These are phyloP conservation scores for Hirschioporus abietinus DNA, from an alignment of 768 basidiomycete species.

Conservation along the genomic window DNA sequence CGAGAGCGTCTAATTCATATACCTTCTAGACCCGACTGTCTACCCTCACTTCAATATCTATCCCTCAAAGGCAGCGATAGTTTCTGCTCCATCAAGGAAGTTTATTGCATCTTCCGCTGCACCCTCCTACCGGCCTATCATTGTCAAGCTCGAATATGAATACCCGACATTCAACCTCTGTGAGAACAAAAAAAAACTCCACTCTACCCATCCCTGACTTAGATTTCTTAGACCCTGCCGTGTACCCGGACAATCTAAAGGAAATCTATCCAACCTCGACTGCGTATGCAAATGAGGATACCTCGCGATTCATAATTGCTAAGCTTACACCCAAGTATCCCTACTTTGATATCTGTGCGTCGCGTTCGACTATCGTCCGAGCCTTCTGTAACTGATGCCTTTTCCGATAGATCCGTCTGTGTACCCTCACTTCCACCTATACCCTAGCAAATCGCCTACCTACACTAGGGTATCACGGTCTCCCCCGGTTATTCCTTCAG, in stretches of 20 bases:
- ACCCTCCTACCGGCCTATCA: neutral
- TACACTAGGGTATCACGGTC: conserved; percentile 20
- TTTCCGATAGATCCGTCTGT: conserved; percentile 26
- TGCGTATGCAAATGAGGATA: conserved; percentile 4
- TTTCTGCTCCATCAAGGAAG: neutral
- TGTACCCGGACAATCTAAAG: conserved; percentile 36
- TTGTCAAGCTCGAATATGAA: neutral
- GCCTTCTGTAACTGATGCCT: neutral
- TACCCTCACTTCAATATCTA: conserved; percentile 26
- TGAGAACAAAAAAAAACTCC: conserved; percentile 18
- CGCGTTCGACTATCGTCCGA: conserved; percentile 3
- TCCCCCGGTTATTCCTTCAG: neutral
- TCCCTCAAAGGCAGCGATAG: conserved; percentile 3
- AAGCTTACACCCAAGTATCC: conserved; percentile 19
- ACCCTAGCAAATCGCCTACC: conserved; percentile 25
- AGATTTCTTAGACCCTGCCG: conserved; percentile 27
- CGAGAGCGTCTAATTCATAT: neutral
- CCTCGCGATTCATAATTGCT: neutral
- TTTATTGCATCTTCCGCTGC: neutral
- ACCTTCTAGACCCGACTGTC: conserved; percentile 21
- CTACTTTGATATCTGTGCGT: conserved; percentile 20
- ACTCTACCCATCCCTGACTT: neutral
- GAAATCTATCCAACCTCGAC: conserved; percentile 28
- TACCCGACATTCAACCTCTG: conserved; percentile 22
- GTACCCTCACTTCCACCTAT: conserved; percentile 40